A percentile compares a stretch with the other conserved stretches of the same genome.
These are phyloP conservation scores for Cryptosporidium canis DNA, from an alignment of 169 alveolate genomes.

Conservation along the genomic window DNA sequence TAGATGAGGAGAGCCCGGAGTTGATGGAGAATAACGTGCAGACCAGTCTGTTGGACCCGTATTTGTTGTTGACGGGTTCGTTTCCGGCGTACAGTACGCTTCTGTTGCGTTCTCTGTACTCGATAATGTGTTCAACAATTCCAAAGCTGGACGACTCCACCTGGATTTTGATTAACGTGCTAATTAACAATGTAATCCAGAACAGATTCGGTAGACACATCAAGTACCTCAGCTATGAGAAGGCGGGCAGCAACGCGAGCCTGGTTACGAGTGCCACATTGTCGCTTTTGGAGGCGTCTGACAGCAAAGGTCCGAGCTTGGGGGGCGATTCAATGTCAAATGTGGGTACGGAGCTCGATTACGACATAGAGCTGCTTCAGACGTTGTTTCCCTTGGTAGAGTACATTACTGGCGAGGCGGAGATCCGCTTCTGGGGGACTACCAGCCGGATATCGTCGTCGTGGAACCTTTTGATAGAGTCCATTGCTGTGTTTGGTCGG, in stretches of 20 bases:
- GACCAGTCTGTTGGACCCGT: slow-evolving; percentile 23
- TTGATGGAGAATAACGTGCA: neutral
- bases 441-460: slow-evolving; percentile 24
- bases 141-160: slow-evolving; percentile 58
- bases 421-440: neutral
- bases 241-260: neutral
- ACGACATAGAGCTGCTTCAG: slow-evolving; percentile 35
- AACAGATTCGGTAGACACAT: neutral
- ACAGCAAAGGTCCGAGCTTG: neutral
- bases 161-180: slow-evolving; percentile 24
- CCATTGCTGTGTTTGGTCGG: slow-evolving; percentile 62
- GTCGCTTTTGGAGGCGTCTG: neutral
- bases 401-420: slow-evolving; percentile 25
- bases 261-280: neutral
- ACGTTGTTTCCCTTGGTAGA: slow-evolving; percentile 26
- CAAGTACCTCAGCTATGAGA: slow-evolving; percentile 9
- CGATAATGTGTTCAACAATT: slow-evolving; percentile 37
- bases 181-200: neutral
- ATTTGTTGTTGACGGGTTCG: slow-evolving; percentile 1
- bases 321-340: neutral
- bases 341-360: neutral
- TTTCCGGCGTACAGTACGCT: slow-evolving; percentile 41
- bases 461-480: slow-evolving; percentile 27
- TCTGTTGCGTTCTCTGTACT: slow-evolving; percentile 29
- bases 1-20: neutral